Percentiles rank a stretch among this genome's conserved stretches.
Evolutionary conservation across 306 rosid genomes (phyloP).

Genomic region (Vicia sativa): DNA sequence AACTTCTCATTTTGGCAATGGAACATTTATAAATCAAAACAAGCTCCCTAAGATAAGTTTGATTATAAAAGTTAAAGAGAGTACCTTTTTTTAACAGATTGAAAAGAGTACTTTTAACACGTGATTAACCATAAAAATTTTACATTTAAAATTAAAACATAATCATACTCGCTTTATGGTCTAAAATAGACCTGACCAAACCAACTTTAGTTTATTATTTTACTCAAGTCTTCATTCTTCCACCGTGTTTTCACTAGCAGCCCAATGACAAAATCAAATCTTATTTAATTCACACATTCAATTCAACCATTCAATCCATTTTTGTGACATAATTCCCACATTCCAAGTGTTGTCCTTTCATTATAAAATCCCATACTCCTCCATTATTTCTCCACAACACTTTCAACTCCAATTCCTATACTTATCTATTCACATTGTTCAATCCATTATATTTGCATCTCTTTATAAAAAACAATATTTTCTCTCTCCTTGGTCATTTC

Average conservation of each 20-base stretch:
- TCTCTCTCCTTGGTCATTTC: too few relatives aligned
- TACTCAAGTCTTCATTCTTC: neutral
- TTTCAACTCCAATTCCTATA: neutral
- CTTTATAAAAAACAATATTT: neutral
- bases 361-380: conserved; percentile 1
- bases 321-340: neutral
- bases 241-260: conserved; percentile 4
- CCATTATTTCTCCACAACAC: neutral
- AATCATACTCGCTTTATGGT: neutral
- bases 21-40: neutral
- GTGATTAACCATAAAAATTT: neutral
- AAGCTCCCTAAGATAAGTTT: neutral
- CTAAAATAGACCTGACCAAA: neutral
- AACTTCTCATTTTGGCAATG: too few relatives aligned
- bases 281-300: neutral
- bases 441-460: neutral
- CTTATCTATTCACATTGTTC: neutral
- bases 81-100: neutral
- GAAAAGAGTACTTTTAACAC: neutral
- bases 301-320: neutral
- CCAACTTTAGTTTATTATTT: neutral
- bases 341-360: conserved; percentile 1
- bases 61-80: neutral
- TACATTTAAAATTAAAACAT: neutral
- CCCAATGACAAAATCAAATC: conserved; percentile 7